These are phyloP conservation scores for Trichoderma asperellum DNA, from an alignment of 2,329 filamentous ascomycete genomes.

Conservation along the genomic window DNA sequence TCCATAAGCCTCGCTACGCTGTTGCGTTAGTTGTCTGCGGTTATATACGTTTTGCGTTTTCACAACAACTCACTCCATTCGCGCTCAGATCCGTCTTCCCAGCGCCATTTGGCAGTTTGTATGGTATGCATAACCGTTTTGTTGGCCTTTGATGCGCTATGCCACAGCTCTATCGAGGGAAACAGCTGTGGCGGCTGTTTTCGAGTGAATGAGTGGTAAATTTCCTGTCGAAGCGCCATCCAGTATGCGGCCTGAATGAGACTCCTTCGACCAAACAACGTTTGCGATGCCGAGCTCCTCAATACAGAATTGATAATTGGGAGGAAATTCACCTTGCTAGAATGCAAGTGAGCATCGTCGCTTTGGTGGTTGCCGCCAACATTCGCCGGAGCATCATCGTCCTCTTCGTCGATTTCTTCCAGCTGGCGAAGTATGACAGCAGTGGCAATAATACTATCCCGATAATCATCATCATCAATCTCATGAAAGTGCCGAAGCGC, in stretches of 20 bases:
- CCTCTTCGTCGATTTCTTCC: constrained; percentile 48
- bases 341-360: not conserved
- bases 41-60: not conserved
- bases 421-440: constrained; percentile 48
- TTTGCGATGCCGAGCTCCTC: constrained; percentile 43
- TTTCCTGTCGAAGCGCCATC: constrained; percentile 48
- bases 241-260: constrained; percentile 48
- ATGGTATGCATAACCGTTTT: constrained; percentile 48
- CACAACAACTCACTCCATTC: constrained; percentile 43
- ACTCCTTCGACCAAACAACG: constrained; percentile 43
- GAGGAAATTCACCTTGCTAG: constrained; percentile 43
- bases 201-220: constrained; percentile 48
- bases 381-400: constrained; percentile 33
- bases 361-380: constrained; percentile 10
- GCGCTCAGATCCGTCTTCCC: constrained; percentile 42
- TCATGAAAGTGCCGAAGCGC: constrained; percentile 45
- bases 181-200: constrained; percentile 45
- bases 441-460: constrained; percentile 48
- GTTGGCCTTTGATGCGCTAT: constrained; percentile 44
- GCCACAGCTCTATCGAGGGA: constrained; percentile 42
- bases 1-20: constrained; percentile 42
- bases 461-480: constrained; percentile 44
- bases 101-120: constrained; percentile 48
- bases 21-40: not conserved
- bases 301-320: constrained; percentile 48